Conservation (phyloP, 2,329 filamentous ascomycete genomes). For the Fusarium denticulatum region DNA sequence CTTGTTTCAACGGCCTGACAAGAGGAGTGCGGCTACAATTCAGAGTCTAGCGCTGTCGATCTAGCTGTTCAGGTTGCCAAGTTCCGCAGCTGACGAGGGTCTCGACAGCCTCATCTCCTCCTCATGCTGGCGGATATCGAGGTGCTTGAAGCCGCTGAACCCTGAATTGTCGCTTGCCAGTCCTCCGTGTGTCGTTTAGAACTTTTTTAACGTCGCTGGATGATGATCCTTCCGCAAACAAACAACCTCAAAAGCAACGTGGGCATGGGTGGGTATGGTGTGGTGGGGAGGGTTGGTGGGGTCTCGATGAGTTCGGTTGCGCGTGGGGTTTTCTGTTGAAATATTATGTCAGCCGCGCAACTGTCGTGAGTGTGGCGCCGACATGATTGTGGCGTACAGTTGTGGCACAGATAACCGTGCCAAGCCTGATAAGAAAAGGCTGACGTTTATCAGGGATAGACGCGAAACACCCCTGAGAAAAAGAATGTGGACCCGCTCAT, state of each 20-base stretch:
- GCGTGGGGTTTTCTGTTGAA: constrained; percentile 1
- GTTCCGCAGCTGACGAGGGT: neutral
- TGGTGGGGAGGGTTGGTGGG: constrained; percentile 1
- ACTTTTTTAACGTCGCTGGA: neutral
- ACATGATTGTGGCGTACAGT: neutral
- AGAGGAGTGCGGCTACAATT: constrained; percentile 26
- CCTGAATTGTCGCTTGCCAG: neutral
- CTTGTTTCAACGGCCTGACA: constrained; percentile 37
- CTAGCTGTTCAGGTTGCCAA: constrained; percentile 3
- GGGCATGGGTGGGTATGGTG: constrained; percentile 14
- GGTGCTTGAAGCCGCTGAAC: neutral
- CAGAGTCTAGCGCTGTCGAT: constrained; percentile 22
- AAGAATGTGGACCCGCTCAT: constrained; percentile 25
- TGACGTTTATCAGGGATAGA: constrained; percentile 12
- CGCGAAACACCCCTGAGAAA: constrained; percentile 37
- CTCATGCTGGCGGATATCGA: neutral
- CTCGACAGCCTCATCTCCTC: neutral
- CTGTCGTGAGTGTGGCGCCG: neutral
- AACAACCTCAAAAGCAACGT: constrained; percentile 28
- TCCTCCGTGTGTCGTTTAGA: neutral
- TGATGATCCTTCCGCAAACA: constrained; percentile 21
- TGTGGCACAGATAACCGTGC: neutral
- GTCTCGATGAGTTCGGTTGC: neutral
- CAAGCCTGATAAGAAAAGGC: neutral
- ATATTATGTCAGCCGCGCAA: neutral